Evolutionary conservation across 768 basidiomycete species (phyloP).

Genomic region (Amanita brunnescens): DNA sequence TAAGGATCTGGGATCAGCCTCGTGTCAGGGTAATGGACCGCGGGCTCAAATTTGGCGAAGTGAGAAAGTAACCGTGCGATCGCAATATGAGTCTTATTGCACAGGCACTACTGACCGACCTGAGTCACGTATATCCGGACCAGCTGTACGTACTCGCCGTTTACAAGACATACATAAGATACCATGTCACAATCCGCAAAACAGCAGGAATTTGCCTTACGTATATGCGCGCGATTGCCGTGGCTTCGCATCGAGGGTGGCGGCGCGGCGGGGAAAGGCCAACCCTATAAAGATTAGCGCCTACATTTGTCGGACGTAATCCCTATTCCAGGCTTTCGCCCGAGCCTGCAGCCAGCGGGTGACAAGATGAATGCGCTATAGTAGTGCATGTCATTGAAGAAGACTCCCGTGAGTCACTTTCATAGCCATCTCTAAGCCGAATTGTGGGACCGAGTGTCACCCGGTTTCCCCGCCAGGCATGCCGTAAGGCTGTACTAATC

Average conservation of each 20-base stretch:
- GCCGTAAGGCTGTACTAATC: background rate
- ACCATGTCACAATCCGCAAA: background rate
- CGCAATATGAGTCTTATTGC: too few relatives aligned
- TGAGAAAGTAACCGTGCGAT: background rate
- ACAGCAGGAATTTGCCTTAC: background rate
- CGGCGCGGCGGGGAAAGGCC: background rate
- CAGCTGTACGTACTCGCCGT: background rate
- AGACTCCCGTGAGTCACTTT: background rate
- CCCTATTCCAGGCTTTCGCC: too few relatives aligned
- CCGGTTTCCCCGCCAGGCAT: background rate
- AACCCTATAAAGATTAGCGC: background rate
- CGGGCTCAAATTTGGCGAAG: constrained; percentile 1
- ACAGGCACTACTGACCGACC: background rate
- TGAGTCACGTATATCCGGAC: background rate
- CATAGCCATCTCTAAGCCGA: background rate
- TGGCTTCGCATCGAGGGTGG: background rate
- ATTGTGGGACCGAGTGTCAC: background rate
- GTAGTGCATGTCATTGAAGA: too few relatives aligned
- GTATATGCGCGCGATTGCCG: background rate
- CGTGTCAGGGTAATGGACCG: constrained; percentile 22
- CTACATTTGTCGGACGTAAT: too few relatives aligned
- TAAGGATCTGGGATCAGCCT: constrained; percentile 33
- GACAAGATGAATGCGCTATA: background rate
- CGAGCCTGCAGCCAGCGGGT: background rate
- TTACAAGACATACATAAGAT: background rate